These are phyloP conservation scores for Fusarium phyllophilum DNA, from an alignment of 2,329 filamentous ascomycete genomes.

Conservation along the genomic window DNA sequence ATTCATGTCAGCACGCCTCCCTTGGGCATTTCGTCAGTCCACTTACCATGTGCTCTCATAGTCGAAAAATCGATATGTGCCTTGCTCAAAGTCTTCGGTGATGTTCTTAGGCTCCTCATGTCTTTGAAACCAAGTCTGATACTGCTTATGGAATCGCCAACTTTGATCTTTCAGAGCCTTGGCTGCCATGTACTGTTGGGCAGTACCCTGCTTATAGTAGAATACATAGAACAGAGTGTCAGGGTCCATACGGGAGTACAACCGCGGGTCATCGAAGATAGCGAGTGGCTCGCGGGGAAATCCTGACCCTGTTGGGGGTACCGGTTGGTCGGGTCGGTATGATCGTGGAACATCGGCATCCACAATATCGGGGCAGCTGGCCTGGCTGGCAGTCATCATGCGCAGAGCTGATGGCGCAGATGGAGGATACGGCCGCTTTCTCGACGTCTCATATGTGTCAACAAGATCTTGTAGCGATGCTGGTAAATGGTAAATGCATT, in stretches of 20 bases:
- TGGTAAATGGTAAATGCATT: conserved; percentile 93
- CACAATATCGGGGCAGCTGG: conserved; percentile 75
- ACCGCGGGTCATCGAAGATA: conserved; percentile 88
- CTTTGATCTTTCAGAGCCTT: conserved; percentile 98
- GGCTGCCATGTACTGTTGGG: conserved; percentile 94
- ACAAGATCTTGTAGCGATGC: conserved; percentile 89
- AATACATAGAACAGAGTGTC: conserved; percentile 99
- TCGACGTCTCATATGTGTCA: conserved; percentile 88
- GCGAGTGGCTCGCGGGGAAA: conserved; percentile 93
- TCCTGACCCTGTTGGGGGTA: conserved; percentile 77
- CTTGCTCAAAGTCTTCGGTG: conserved; percentile 98
- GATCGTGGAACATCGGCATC: conserved; percentile 86
- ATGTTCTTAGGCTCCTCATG: conserved; percentile 99
- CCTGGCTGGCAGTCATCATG: conserved; percentile 80
- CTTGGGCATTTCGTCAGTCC: neutral
- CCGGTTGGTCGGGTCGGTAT: conserved; percentile 85
- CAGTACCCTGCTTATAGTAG: conserved; percentile 97
- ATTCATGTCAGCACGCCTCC: conserved; percentile 26
- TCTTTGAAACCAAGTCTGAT: conserved; percentile 98
- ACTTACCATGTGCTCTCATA: conserved; percentile 98
- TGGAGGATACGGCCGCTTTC: conserved; percentile 71
- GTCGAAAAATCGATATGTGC: conserved; percentile 98
- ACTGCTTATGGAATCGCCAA: conserved; percentile 99
- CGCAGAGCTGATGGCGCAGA: conserved; percentile 74
- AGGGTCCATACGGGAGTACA: conserved; percentile 91